These are phyloP conservation scores for Kwoniella newhampshirensis DNA, from an alignment of 768 basidiomycete species.

Conservation along the genomic window DNA sequence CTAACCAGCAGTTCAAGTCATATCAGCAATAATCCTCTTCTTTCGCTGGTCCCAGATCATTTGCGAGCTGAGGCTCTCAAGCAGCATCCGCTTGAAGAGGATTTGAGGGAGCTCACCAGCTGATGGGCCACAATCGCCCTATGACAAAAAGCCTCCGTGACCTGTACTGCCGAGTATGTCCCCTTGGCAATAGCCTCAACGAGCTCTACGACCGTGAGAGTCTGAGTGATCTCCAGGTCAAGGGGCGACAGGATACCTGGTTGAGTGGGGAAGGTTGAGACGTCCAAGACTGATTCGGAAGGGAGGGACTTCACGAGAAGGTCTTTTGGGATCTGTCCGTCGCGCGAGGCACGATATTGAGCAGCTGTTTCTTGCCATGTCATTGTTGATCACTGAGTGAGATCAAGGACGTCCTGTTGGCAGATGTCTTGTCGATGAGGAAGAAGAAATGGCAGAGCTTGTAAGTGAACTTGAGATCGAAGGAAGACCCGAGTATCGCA, in stretches of 20 bases:
- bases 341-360: neutral
- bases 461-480: too few relatives aligned
- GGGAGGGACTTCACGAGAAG: neutral
- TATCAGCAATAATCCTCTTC: neutral
- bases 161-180: constrained; percentile 48
- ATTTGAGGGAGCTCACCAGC: constrained; percentile 61
- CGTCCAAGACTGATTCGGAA: constrained; percentile 57
- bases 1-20: constrained; percentile 53
- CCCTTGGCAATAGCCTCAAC: constrained; percentile 17
- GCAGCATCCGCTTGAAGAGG: neutral
- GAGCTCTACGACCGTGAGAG: constrained; percentile 53
- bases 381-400: neutral
- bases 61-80: too few relatives aligned
- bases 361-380: constrained; percentile 24
- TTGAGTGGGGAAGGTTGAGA: constrained; percentile 58
- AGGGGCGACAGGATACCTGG: constrained; percentile 61
- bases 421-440: too few relatives aligned
- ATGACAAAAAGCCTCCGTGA: constrained; percentile 61
- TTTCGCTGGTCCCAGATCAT: neutral
- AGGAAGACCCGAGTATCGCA: too few relatives aligned
- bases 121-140: constrained; percentile 78
- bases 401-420: neutral
- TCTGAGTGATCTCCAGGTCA: constrained; percentile 66
- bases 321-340: neutral
- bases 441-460: too few relatives aligned